Conservation (phyloP, 2,329 filamentous ascomycete species). For the Didymosphaeria variabile region DNA sequence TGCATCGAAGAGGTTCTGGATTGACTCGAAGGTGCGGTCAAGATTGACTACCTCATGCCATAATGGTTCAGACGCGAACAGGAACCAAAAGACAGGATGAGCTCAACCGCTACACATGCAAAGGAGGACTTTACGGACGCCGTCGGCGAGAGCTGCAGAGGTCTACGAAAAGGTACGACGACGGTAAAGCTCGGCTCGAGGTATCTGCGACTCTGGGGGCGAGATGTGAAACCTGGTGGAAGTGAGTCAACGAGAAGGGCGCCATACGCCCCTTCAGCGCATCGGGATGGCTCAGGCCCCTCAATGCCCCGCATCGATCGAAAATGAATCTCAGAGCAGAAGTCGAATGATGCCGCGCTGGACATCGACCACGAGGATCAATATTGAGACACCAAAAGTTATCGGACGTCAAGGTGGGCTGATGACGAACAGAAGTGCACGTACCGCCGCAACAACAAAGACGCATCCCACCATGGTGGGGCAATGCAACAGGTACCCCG, state of each 20-base stretch:
- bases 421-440: neutral
- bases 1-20: no score
- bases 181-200: slow-evolving; percentile 5
- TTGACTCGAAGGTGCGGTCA: no score
- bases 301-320: neutral
- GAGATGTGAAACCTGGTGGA: neutral
- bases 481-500: slow-evolving; percentile 9
- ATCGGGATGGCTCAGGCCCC: no score
- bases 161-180: neutral
- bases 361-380: neutral
- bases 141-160: neutral
- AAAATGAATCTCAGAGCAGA: neutral
- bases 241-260: slow-evolving; percentile 7
- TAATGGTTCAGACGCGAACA: no score
- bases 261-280: neutral
- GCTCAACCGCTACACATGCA: no score
- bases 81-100: no score
- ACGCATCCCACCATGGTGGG: slow-evolving; percentile 13
- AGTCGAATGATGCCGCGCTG: neutral
- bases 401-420: slow-evolving; percentile 2
- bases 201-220: neutral
- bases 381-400: neutral
- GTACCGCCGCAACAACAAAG: slow-evolving; percentile 15
- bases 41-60: no score
- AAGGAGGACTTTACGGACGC: neutral